Base-by-base conservation (phyloP, 163 green algal species). In the Scenedesmus sp. region DNA sequence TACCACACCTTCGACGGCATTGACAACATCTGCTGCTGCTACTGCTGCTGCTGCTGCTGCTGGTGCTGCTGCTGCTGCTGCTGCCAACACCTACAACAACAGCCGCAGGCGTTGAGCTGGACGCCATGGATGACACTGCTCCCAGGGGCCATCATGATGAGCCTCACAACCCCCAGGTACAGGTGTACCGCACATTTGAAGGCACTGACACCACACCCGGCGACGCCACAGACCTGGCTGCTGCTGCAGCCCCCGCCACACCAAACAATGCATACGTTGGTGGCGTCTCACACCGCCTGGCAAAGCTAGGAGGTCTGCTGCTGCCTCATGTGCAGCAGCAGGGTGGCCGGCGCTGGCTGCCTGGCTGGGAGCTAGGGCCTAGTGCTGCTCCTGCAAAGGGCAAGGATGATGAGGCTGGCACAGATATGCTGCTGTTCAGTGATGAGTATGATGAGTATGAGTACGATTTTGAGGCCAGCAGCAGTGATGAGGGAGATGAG, bases 381-480 rank as follows among this genome's bases (percentile, higher is more conserved):
- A 79, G 5, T 13, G 6, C 6, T 1, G 10, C 70, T 13, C 70
- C 70, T 13, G 6, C 12, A 23, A 79, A 79, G 70, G 70, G 70
- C 70, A 79, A 79, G 23, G 70, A 79, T 52, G 70, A 79, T 13
- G 70, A 79, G 13, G 77, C 8, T 57, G 77, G 77, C 4, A 84
- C 34, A 26, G 77, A 60, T 23, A 79, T 79, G 73, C 56, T 91
- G 4, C n/a, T 74, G 4, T 91, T 91, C 23, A 34, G 12, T 34
- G 87, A 91, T 55, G n/a, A 85, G 4, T 91, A 91, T 59, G 56
- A 91, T 26, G 87, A 91, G 55, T 66, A 52, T 34, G 76, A 84
- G 2, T 67, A 84, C 26, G 70, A 83, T 59, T 57, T 46, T 73
- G 86, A 84, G 18, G 76, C 20, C 6, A 90, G 20, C 60, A 60